Conservation (phyloP, 257 asterid species). For the Gynochthodes officinalis region DNA sequence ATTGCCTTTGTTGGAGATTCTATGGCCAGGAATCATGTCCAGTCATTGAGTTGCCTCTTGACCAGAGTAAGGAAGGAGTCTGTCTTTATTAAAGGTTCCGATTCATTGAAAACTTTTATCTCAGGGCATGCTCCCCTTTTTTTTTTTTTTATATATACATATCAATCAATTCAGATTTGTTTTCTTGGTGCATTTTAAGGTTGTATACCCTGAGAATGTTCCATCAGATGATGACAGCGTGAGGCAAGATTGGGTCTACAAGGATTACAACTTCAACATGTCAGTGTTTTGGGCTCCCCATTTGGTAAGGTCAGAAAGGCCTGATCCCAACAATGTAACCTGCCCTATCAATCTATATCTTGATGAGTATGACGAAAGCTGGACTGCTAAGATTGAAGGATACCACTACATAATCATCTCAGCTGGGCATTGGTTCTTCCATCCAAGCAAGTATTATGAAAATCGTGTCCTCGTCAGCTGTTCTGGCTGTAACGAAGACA, state of each 20-base stretch:
- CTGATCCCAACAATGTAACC: slow-evolving; percentile 33
- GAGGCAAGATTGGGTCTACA: slow-evolving; percentile 35
- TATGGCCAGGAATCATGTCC: background rate
- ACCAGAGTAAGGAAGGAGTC: background rate
- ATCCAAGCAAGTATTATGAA: slow-evolving; percentile 45
- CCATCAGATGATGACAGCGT: slow-evolving; percentile 22
- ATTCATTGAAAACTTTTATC: too few relatives aligned
- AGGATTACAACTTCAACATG: slow-evolving; percentile 46
- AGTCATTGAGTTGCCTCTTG: background rate
- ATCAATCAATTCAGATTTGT: too few relatives aligned
- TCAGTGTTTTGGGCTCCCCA: slow-evolving; percentile 48
- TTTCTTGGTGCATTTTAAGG: slow-evolving; percentile 21
- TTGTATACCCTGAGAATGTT: slow-evolving; percentile 29
- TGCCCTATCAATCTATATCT: slow-evolving; percentile 43
- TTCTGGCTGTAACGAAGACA: slow-evolving; percentile 44
- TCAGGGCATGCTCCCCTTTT: too few relatives aligned
- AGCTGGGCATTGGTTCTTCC: slow-evolving; percentile 43
- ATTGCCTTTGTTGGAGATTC: background rate
- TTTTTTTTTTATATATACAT: too few relatives aligned
- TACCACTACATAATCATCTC: slow-evolving; percentile 36
- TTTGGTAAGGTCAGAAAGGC: slow-evolving; percentile 31
- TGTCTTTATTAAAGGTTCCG: too few relatives aligned
- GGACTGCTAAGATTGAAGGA: slow-evolving; percentile 27
- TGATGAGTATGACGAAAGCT: slow-evolving; percentile 39
- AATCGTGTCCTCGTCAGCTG: slow-evolving; percentile 43